Evolutionary conservation across 179 eudicot species (phyloP), one percentile per base, ranked within the genome.

Genomic region (Beta corolliflora): DNA sequence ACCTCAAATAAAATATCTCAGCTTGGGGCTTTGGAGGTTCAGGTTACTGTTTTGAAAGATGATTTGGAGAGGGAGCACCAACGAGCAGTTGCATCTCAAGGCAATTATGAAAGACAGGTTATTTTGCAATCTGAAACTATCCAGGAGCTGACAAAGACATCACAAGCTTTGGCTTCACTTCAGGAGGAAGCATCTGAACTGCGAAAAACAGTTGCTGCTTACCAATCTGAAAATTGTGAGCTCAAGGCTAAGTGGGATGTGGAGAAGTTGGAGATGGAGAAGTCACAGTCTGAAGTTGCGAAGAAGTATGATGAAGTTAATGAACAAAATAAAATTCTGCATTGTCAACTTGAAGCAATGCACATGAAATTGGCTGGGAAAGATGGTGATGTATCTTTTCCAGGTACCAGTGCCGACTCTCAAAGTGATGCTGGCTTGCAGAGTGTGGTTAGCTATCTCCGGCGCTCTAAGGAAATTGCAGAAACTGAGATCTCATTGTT

Each of bases 51-150:
- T 25, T 82, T 94, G 91, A 89, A 88, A 85, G 90, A 93, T 76
- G 93, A 93, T 81, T 81, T 97, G 85, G 97, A 90, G 83, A 89
- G 78, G 81, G 97, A 92, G 84, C 98, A 91, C 79, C 88, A 89
- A 80, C 88, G 85, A 71, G 89, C 93, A 85, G 89, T 87, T 83
- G 85, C 91, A 80, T 88, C 91, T 81, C 97, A 92, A 80, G 88
- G 85, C 74, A 97, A 97, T 83, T 97, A 97, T 84, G 97, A 94
- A 84, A 90, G 98, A 86, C 99, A 97, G 95, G 97, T 96, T 81
- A 88, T 97, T 70, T 86, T 92, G 79, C 99, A 94, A 84, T 91
- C 97, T 6, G 98, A 93, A 84, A 94, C 99, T 53, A 97, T 97
- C 77, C 97, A 94, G 86, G 99, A 97, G 85, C 78, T 97, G 88